These are phyloP conservation scores for Penicillium riverlandense DNA, from an alignment of 495 filamentous ascomycete genomes.

Conservation along the genomic window DNA sequence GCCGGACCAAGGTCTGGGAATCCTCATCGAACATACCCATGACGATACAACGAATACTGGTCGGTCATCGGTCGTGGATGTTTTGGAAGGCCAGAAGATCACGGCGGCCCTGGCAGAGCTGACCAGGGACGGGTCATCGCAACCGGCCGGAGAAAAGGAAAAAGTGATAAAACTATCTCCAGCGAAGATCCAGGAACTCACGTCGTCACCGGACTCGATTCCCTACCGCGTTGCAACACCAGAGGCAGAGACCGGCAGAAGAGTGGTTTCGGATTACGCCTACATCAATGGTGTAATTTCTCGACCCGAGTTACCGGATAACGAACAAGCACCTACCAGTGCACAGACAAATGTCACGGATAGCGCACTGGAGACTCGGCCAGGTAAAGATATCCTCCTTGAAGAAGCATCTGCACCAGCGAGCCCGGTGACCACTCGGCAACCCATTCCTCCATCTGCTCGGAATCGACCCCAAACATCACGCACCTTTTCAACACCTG, in stretches of 20 bases:
- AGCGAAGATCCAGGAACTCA: slow-evolving; percentile 47
- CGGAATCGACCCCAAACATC: slow-evolving; percentile 26
- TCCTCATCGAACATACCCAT: slow-evolving; percentile 11
- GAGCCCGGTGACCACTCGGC: slow-evolving; percentile 8
- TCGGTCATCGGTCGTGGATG: slow-evolving; percentile 8
- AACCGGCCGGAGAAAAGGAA: slow-evolving; percentile 24
- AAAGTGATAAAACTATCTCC: slow-evolving; percentile 45
- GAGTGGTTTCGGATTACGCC: slow-evolving; percentile 17
- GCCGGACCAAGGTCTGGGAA: slow-evolving; percentile 14
- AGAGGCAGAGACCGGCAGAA: slow-evolving; percentile 15
- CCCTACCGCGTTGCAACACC: slow-evolving; percentile 27
- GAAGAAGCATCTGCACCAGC: slow-evolving; percentile 20
- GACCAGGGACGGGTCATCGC: slow-evolving; percentile 5
- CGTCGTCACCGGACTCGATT: slow-evolving; percentile 47
- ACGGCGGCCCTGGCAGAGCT: slow-evolving; percentile 15
- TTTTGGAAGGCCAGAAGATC: slow-evolving; percentile 13
- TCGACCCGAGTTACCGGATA: slow-evolving; percentile 9
- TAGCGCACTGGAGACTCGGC: slow-evolving; percentile 11
- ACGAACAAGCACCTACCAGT: slow-evolving; percentile 7
- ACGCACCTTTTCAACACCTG: slow-evolving; percentile 32
- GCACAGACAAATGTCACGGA: slow-evolving; percentile 11
- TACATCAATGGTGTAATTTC: slow-evolving; percentile 2
- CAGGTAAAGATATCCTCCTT: slow-evolving; percentile 15
- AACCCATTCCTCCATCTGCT: slow-evolving; percentile 3
- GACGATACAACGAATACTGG: slow-evolving; percentile 1